A percentile compares a stretch with the other conserved stretches of the same genome.
Evolutionary conservation across 352 stramenopile genomes (phyloP).

Genomic region (Pythium folliculosum): DNA sequence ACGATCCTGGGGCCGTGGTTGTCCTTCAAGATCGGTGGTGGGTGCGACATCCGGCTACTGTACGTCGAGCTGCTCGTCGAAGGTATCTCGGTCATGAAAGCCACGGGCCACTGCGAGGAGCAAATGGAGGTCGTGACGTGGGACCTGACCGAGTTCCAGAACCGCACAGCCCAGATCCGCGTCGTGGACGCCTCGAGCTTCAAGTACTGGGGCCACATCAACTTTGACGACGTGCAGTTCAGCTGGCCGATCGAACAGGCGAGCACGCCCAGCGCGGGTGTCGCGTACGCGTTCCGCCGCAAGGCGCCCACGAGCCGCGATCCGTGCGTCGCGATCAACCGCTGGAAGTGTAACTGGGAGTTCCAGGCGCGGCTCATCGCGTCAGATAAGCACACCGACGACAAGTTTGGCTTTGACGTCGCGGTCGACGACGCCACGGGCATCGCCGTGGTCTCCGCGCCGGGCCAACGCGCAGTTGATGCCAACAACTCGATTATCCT

Average conservation of each 20-base stretch:
- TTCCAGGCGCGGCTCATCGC: constrained; percentile 86
- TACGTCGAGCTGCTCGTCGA: constrained; percentile 97
- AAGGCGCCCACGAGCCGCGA: constrained; percentile 54
- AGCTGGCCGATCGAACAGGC: constrained; percentile 85
- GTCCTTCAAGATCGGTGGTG: constrained; percentile 94
- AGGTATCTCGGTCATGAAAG: constrained; percentile 78
- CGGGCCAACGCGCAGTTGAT: constrained; percentile 72
- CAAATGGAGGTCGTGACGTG: constrained; percentile 89
- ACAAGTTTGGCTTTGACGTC: constrained; percentile 87
- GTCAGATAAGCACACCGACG: constrained; percentile 88
- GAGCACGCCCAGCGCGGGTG: constrained; percentile 63
- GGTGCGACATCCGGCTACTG: constrained; percentile 89
- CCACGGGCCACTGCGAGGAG: constrained; percentile 91
- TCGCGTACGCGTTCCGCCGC: constrained; percentile 80
- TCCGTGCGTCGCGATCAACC: constrained; percentile 66
- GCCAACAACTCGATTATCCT: constrained; percentile 80
- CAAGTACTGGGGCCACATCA: constrained; percentile 94
- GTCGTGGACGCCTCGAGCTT: constrained; percentile 91
- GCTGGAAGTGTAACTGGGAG: constrained; percentile 80
- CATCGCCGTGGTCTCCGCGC: constrained; percentile 78
- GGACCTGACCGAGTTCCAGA: constrained; percentile 83
- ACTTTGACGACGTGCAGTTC: constrained; percentile 95
- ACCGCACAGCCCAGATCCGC: constrained; percentile 87
- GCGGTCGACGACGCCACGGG: constrained; percentile 82
- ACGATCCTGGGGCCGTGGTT: constrained; percentile 88